phyloP scores from a whole-genome alignment of 1,139 yeast genomes.

The Suhomyces coccinellae region DNA sequence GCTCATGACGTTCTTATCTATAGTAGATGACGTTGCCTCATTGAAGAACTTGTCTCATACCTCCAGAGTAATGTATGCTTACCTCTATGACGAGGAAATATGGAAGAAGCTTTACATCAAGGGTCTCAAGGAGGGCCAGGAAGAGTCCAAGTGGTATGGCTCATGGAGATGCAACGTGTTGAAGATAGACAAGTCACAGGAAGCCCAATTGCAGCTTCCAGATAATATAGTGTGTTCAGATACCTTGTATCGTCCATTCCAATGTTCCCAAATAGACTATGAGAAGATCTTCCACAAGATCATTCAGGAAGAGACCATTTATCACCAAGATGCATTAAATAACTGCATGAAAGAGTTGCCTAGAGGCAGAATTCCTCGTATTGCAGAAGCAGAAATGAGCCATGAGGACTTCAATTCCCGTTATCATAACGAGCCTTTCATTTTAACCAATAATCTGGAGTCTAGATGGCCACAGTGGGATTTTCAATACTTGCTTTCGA shows the following conservation, averaged over 20 bases:
- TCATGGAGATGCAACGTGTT: conserved; percentile 73
- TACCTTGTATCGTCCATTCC: conserved; percentile 72
- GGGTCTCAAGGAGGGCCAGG: conserved; percentile 18
- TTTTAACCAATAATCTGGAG: conserved; percentile 43
- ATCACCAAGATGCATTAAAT: conserved; percentile 26
- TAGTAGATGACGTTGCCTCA: conserved; percentile 45
- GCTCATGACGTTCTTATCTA: conserved; percentile 46
- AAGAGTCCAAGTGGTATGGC: conserved; percentile 58
- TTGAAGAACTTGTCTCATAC: conserved; percentile 54
- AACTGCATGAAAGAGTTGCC: conserved; percentile 25
- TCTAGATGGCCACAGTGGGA: conserved; percentile 72
- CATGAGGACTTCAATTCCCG: conserved; percentile 44
- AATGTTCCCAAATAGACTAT: conserved; percentile 72
- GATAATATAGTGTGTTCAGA: conserved; percentile 52
- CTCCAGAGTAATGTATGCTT: conserved; percentile 72
- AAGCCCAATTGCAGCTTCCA: conserved; percentile 42
- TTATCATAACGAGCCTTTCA: conserved; percentile 65
- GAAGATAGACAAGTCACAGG: conserved; percentile 30
- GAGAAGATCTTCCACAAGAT: conserved; percentile 44
- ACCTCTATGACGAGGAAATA: conserved; percentile 68
- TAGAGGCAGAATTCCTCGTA: conserved; percentile 45
- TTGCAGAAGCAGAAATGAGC: conserved; percentile 43
- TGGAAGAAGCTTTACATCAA: conserved; percentile 65
- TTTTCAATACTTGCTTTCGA: conserved; percentile 43
- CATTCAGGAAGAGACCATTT: conserved; percentile 46